phyloP scores from a whole-genome alignment of 2,329 filamentous ascomycete species.

The Ophiognomonia clavigignenti-juglandacearum region DNA sequence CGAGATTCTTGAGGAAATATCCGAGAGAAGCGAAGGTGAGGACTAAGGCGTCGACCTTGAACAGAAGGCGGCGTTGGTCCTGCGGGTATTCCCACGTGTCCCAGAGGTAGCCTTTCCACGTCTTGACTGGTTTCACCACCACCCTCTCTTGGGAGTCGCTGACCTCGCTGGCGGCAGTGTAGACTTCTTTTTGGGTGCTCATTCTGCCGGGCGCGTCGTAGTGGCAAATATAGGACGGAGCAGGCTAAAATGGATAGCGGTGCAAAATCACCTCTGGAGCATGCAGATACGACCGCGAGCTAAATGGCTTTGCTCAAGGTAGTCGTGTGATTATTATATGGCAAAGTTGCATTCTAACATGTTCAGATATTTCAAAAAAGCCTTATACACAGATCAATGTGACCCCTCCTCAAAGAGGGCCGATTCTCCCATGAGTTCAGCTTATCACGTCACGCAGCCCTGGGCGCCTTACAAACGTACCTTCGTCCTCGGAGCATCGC shows the following conservation, averaged over 20 bases:
- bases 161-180: neutral
- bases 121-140: conserved; percentile 18
- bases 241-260: neutral
- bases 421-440: neutral
- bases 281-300: too few relatives aligned
- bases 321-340: neutral
- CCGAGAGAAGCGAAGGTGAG: conserved; percentile 29
- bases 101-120: conserved; percentile 34
- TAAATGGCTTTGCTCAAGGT: too few relatives aligned
- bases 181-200: neutral
- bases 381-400: neutral
- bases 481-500: neutral
- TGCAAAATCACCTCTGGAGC: neutral
- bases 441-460: neutral
- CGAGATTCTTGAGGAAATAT: conserved; percentile 31
- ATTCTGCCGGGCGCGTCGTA: neutral
- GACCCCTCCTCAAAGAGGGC: neutral
- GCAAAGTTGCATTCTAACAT: too few relatives aligned
- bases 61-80: conserved; percentile 28
- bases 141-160: conserved; percentile 14
- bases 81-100: conserved; percentile 29
- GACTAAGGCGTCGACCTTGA: conserved; percentile 30
- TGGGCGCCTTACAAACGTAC: neutral
- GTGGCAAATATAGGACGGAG: neutral
- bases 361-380: too few relatives aligned